A percentile compares a stretch with the other conserved stretches of the same genome.
phyloP scores from a whole-genome alignment of 1,284 basidiomycete genomes.

The Wolfiporia cocos region DNA sequence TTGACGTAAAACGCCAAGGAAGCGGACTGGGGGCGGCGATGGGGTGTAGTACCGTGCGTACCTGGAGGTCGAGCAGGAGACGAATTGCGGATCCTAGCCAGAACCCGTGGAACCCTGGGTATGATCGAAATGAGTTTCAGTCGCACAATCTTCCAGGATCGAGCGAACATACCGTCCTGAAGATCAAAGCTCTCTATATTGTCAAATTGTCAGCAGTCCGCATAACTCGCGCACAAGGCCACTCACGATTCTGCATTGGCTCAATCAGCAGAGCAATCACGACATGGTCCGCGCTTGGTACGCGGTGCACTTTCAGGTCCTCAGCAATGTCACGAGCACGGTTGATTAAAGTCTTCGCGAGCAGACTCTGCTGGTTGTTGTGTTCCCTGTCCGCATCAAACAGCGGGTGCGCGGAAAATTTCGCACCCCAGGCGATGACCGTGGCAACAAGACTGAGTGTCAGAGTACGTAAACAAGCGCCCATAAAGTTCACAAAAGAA shows the following conservation, averaged over 20 bases:
- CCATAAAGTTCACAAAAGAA: not conserved
- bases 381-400: constrained; percentile 73
- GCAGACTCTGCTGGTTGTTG: constrained; percentile 63
- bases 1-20: not conserved
- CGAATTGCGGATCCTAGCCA: constrained; percentile 76
- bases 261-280: constrained; percentile 74
- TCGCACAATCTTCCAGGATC: too few relatives aligned
- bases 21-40: not conserved
- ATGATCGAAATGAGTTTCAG: too few relatives aligned
- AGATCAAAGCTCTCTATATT: too few relatives aligned
- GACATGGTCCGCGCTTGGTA: constrained; percentile 77
- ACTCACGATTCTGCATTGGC: constrained; percentile 77
- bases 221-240: too few relatives aligned
- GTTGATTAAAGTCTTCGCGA: constrained; percentile 75
- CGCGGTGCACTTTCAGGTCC: constrained; percentile 75
- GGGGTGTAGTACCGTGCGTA: constrained; percentile 21
- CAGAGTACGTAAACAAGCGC: not conserved
- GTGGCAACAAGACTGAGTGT: constrained; percentile 59
- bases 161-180: too few relatives aligned
- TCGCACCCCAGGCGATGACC: constrained; percentile 89
- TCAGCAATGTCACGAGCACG: constrained; percentile 82
- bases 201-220: too few relatives aligned
- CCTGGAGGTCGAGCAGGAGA: constrained; percentile 71
- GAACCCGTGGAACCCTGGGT: constrained; percentile 72
- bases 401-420: constrained; percentile 84